These are phyloP conservation scores for Claviceps maximensis DNA, from an alignment of 2,329 filamentous ascomycete species.

Conservation along the genomic window DNA sequence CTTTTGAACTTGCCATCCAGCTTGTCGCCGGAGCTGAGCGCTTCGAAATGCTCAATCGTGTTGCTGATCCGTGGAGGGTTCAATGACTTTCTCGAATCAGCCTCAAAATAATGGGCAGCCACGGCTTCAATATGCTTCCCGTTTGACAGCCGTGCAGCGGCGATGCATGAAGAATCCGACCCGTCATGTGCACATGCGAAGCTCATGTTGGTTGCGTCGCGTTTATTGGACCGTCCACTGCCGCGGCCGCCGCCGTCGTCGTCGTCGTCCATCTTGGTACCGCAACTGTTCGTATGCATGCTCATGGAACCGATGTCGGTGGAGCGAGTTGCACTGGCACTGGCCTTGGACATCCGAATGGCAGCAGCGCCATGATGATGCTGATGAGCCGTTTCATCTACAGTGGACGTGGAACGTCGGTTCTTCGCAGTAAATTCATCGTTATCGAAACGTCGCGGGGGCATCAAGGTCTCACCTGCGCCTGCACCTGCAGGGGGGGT, in stretches of 20 bases:
- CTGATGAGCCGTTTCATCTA: neutral
- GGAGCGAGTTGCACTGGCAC: neutral
- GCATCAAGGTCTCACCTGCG: neutral
- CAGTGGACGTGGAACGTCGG: neutral
- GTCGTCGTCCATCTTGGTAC: neutral
- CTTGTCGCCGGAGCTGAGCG: slow-evolving; percentile 2
- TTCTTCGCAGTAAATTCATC: neutral
- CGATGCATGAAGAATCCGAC: neutral
- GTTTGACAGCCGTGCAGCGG: neutral
- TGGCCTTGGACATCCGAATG: neutral
- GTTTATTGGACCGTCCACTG: neutral
- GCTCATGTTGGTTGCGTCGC: neutral
- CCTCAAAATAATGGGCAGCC: neutral
- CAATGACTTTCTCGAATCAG: neutral
- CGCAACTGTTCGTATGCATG: neutral
- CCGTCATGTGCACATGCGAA: neutral
- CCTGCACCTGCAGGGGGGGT: neutral
- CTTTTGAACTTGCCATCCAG: neutral
- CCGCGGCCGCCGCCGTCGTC: no score
- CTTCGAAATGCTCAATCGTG: slow-evolving; percentile 6
- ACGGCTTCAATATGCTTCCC: neutral
- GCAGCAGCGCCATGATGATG: neutral
- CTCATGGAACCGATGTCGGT: neutral
- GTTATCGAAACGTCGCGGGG: neutral
- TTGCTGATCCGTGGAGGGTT: slow-evolving; percentile 2